Evolutionary conservation across 768 basidiomycete genomes (phyloP), one percentile per base, ranked within the genome.

Genomic region (Tricholoma furcatifolium): DNA sequence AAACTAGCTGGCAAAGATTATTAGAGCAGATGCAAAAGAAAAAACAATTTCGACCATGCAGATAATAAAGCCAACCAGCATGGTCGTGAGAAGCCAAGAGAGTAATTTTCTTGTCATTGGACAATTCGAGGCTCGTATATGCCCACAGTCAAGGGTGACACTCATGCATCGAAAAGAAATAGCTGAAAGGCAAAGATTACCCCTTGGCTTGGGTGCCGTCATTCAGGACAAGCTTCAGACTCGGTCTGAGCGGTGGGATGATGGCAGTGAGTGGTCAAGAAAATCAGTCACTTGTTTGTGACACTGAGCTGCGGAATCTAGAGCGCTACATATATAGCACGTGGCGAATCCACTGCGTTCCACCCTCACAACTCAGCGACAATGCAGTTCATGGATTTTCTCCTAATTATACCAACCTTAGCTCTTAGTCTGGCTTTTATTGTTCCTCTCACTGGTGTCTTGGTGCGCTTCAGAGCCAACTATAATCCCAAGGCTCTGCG

Each of bases 401-500:
- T 77, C 6, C 48, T 81, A 10, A 62, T 83, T 4, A 49, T 80
- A 15, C 56, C 74, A 9, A 79, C 83, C 18, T 61, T 83, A 23
- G 69, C 70, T 20, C 40, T 85, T 32, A 82, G 80, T 32, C 67
- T 89, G n/a, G 74, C 71, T 32, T 64, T 87, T 23, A 70, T 82
- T 15, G 80, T 89, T 4, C 81, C 84, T 10, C 69, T 90, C 11
- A 77, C 81, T 7, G 90, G 89, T 4, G 75, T 85, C 11, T 74
- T 91, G 9, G 84, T 92, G 7, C 79, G 90, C 43, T 84, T 88
- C 65, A 78, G 91, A 68, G 88, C 88, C 27, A 91, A 93, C 64
- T 93, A 88, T 73, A 90, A 88, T 62, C 91, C 91, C 2, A 88
- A 87, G 67, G 88, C 87, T 32, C 82, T 93, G 36, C 88, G 86